phyloP scores from a whole-genome alignment of 768 basidiomycete genomes.

The Tephrocybe sp. region DNA sequence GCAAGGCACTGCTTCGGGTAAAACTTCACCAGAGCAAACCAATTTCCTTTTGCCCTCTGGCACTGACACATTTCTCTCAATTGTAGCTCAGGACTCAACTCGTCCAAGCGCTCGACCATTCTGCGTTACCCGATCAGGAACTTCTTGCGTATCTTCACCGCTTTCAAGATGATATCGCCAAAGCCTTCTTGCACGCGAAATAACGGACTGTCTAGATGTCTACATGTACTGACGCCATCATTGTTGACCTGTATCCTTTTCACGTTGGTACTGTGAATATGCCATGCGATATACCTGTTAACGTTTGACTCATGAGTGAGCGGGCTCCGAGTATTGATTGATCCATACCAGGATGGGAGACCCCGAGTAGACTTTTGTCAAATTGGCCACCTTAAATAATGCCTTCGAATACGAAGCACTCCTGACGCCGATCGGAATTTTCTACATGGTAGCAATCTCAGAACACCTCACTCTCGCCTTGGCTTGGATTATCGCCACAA shows the following conservation, averaged over 20 bases:
- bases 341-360: too few relatives aligned
- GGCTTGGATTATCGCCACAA: conserved; percentile 12
- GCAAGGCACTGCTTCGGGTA: conserved; percentile 73
- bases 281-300: too few relatives aligned
- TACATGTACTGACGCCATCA: too few relatives aligned
- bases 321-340: too few relatives aligned
- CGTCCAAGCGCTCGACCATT: conserved; percentile 69
- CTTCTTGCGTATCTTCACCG: conserved; percentile 62
- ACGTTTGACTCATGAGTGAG: too few relatives aligned
- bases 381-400: too few relatives aligned
- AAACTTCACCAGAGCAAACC: conserved; percentile 9
- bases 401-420: too few relatives aligned
- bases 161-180: conserved; percentile 71
- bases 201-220: too few relatives aligned
- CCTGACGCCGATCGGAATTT: too few relatives aligned
- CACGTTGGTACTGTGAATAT: too few relatives aligned
- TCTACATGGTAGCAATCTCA: conserved; percentile 13
- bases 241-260: too few relatives aligned
- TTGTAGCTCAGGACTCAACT: conserved; percentile 72
- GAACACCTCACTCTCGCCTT: conserved; percentile 13
- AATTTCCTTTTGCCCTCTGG: neutral
- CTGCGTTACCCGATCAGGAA: conserved; percentile 72
- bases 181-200: conserved; percentile 38
- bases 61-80: neutral
- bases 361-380: too few relatives aligned